These are phyloP conservation scores for Colletotrichum siamense DNA, from an alignment of 2,329 filamentous ascomycete genomes.

Conservation along the genomic window DNA sequence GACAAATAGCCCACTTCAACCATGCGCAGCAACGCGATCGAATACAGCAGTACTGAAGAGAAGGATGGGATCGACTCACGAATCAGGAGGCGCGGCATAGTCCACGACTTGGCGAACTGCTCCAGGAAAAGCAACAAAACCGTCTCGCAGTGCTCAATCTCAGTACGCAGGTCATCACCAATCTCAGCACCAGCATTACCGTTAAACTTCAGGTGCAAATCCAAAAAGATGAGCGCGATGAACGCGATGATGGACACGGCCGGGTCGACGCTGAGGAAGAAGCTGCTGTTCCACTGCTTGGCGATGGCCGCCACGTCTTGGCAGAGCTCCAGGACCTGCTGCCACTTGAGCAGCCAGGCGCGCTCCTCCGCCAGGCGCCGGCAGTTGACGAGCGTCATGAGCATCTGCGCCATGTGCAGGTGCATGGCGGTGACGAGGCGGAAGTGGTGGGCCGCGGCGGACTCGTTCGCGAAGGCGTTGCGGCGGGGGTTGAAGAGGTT, in stretches of 20 bases:
- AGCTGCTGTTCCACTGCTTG: neutral
- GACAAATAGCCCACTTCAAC: fast-evolving
- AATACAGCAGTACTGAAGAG: neutral
- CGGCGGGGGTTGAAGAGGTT: slow-evolving; percentile 13
- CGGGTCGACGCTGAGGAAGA: neutral
- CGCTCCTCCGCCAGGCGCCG: neutral
- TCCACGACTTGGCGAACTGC: slow-evolving; percentile 21
- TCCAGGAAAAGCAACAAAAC: slow-evolving; percentile 16
- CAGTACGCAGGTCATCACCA: neutral
- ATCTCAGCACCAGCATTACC: neutral
- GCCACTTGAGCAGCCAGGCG: slow-evolving; percentile 19
- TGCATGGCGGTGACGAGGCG: slow-evolving; percentile 21
- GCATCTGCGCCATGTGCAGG: slow-evolving; percentile 16
- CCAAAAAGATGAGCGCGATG: neutral
- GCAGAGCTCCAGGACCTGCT: slow-evolving; percentile 18
- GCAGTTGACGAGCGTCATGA: slow-evolving; percentile 15
- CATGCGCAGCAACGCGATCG: neutral
- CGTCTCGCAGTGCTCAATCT: slow-evolving; percentile 6
- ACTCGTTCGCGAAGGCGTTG: slow-evolving; percentile 17
- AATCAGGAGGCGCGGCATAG: slow-evolving; percentile 17
- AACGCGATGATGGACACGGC: neutral
- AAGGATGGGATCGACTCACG: neutral
- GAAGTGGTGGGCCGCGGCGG: neutral
- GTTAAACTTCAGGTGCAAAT: neutral
- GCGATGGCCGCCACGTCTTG: slow-evolving; percentile 16